Evolutionary conservation across 176 grass and related monocot species (phyloP).

Genomic region (Oryza coarctata): DNA sequence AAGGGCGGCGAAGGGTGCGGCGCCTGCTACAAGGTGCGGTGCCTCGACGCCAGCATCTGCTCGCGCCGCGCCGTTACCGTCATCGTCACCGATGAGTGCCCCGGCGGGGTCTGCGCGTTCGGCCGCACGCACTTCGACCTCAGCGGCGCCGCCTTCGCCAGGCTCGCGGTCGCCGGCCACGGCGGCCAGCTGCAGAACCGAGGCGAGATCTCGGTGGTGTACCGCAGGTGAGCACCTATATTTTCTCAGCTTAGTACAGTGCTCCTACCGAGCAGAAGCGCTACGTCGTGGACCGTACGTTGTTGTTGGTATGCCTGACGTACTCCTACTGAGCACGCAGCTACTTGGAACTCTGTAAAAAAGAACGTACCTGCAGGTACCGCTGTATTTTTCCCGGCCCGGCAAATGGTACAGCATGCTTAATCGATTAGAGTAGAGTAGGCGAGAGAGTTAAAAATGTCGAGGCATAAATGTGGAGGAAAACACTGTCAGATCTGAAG

Average conservation of each 20-base stretch:
- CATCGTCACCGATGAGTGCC: constrained; percentile 95
- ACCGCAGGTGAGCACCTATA: constrained; percentile 47
- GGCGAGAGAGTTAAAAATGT: constrained; percentile 13
- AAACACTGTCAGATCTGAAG: constrained; percentile 27
- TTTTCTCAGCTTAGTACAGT: not conserved
- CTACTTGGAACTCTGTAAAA: constrained; percentile 27
- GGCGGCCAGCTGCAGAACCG: constrained; percentile 62
- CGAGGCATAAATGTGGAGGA: not conserved
- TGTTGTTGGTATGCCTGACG: not conserved
- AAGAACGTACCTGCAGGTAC: not conserved
- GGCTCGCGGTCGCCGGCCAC: constrained; percentile 63
- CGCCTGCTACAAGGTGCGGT: constrained; percentile 93
- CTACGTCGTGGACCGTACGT: not conserved
- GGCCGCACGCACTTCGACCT: constrained; percentile 89
- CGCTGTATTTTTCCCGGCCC: not conserved
- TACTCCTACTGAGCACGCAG: not conserved
- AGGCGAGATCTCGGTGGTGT: constrained; percentile 71
- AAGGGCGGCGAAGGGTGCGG: constrained; percentile 88
- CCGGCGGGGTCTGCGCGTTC: constrained; percentile 61
- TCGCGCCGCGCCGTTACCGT: constrained; percentile 88
- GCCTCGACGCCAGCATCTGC: constrained; percentile 68
- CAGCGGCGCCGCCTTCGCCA: constrained; percentile 82
- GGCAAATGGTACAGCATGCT: not conserved
- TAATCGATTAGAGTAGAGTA: constrained; percentile 3
- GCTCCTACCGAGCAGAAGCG: not conserved